phyloP scores from a whole-genome alignment of 306 rosid genomes.

The Cicer bijugum region DNA sequence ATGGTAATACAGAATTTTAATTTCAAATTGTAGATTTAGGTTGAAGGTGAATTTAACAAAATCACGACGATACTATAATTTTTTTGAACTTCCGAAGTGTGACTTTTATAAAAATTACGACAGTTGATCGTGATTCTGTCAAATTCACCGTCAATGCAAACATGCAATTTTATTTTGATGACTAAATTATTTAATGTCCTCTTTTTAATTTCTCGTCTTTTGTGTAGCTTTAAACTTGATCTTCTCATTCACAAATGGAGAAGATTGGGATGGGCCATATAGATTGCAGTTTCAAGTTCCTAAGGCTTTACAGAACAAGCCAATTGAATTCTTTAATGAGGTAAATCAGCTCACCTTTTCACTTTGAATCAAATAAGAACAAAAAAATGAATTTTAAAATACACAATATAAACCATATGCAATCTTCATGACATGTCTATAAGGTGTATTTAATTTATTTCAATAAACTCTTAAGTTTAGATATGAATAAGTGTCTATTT shows the following conservation, averaged over 20 bases:
- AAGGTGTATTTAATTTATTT: not conserved
- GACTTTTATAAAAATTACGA: not conserved
- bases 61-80: not conserved
- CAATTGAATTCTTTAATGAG: constrained; percentile 83
- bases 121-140: not conserved
- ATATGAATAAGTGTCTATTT: not conserved
- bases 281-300: constrained; percentile 80
- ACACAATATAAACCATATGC: no score
- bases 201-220: constrained; percentile 11
- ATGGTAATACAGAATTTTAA: constrained; percentile 65
- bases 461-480: not conserved
- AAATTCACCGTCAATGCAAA: not conserved
- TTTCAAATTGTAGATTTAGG: not conserved
- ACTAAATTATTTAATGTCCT: constrained; percentile 15
- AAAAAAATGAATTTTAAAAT: no score
- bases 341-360: constrained; percentile 45
- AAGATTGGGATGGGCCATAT: constrained; percentile 96
- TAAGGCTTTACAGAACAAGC: constrained; percentile 64
- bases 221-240: constrained; percentile 76
- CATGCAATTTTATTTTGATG: not conserved
- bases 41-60: not conserved
- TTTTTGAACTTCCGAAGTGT: not conserved
- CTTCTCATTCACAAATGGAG: constrained; percentile 95
- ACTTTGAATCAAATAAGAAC: not conserved
- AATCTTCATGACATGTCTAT: not conserved